Conservation (phyloP, 192 early-diverging fungal genomes). For the Backusella sp. region DNA sequence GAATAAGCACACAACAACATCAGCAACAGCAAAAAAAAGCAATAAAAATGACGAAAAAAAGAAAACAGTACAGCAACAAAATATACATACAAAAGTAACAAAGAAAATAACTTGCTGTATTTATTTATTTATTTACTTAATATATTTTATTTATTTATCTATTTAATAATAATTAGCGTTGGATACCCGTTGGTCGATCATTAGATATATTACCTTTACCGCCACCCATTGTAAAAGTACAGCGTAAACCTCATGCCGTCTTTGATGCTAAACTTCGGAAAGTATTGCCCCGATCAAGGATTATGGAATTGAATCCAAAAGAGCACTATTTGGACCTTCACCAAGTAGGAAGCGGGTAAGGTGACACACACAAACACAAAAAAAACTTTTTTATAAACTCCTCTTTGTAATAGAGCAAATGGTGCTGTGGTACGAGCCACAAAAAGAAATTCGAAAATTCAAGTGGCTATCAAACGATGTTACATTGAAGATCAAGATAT, state of each 20-base stretch:
- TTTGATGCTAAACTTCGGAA: conserved; percentile 40
- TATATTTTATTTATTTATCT: not conserved
- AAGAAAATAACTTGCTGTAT: not conserved
- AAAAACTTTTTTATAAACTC: not conserved
- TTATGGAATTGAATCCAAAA: conserved; percentile 30
- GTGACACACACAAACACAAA: not conserved
- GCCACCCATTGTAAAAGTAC: conserved; percentile 19
- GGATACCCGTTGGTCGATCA: conserved; percentile 37
- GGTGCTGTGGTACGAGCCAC: conserved; percentile 38
- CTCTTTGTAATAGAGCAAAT: conserved; percentile 27
- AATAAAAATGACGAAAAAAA: not conserved
- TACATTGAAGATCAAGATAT: conserved; percentile 42
- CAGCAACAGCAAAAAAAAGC: not conserved
- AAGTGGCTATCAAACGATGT: conserved; percentile 42
- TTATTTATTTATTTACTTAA: not conserved
- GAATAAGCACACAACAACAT: not conserved
- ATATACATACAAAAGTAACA: conserved; percentile 6
- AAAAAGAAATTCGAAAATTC: conserved; percentile 27
- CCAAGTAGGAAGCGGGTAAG: conserved; percentile 34
- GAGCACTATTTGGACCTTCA: conserved; percentile 25
- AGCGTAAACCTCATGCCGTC: conserved; percentile 29
- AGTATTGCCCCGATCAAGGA: conserved; percentile 22
- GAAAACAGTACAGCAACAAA: not conserved
- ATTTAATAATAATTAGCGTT: conserved; percentile 16
- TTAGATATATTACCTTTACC: conserved; percentile 30